phyloP scores from a whole-genome alignment of 1,284 basidiomycete species.

The Coniferiporia weirii region DNA sequence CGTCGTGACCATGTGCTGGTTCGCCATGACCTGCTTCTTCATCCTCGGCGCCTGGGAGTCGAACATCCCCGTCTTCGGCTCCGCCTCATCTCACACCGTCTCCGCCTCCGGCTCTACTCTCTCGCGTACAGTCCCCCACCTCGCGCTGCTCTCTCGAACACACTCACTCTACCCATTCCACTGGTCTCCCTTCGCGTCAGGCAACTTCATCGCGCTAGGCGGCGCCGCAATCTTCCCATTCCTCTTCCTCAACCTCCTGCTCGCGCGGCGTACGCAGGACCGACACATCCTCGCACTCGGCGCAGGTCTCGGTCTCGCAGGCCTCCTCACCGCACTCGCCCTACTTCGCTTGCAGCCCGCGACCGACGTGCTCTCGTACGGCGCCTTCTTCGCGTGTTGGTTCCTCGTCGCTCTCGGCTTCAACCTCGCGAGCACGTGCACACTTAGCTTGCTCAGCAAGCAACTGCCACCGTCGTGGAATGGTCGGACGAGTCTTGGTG shows the following conservation, averaged over 20 bases:
- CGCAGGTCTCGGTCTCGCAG: slow-evolving; percentile 43
- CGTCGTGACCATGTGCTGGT: slow-evolving; percentile 65
- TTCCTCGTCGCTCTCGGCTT: slow-evolving; percentile 64
- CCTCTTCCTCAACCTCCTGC: slow-evolving; percentile 54
- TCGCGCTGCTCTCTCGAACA: not conserved
- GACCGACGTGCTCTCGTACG: slow-evolving; percentile 37
- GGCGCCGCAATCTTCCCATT: slow-evolving; percentile 60
- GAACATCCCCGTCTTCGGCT: slow-evolving; percentile 64
- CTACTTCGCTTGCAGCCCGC: slow-evolving; percentile 34
- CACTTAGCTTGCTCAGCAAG: slow-evolving; percentile 60
- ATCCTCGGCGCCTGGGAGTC: slow-evolving; percentile 68
- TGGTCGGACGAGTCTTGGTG: slow-evolving; percentile 41
- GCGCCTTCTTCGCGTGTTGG: slow-evolving; percentile 58
- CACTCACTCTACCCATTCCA: slow-evolving; percentile 32
- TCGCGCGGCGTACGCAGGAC: slow-evolving; percentile 56
- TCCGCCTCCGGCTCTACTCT: not conserved
- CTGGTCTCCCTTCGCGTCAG: slow-evolving; percentile 59
- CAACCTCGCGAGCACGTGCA: slow-evolving; percentile 63
- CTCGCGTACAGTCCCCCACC: not conserved
- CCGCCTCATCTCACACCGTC: slow-evolving; percentile 24
- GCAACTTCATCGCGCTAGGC: slow-evolving; percentile 67
- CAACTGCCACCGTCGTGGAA: slow-evolving; percentile 63
- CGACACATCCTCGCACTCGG: slow-evolving; percentile 54
- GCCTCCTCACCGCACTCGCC: slow-evolving; percentile 46
- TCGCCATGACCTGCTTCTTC: slow-evolving; percentile 70